These are phyloP conservation scores for Russula emetica DNA, from an alignment of 768 basidiomycete genomes.

Conservation along the genomic window DNA sequence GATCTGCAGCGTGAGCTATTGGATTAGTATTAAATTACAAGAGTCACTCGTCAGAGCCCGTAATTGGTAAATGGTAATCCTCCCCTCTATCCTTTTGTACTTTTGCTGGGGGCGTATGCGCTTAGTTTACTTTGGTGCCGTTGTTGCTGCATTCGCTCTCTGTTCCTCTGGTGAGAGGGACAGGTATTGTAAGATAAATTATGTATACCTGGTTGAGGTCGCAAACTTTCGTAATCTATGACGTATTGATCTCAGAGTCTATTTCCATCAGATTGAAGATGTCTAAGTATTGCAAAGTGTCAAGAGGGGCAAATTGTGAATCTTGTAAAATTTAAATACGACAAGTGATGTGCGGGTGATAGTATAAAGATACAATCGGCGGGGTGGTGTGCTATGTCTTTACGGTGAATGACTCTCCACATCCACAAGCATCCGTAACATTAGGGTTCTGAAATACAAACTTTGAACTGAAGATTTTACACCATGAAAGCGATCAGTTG, in stretches of 20 bases:
- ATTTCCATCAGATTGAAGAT: no score
- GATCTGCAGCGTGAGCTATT: slow-evolving; percentile 74
- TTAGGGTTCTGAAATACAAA: slow-evolving; percentile 89
- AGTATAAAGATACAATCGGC: slow-evolving; percentile 16
- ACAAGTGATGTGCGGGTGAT: slow-evolving; percentile 1
- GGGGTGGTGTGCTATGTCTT: slow-evolving; percentile 23
- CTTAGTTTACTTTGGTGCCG: not conserved
- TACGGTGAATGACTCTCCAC: slow-evolving; percentile 87
- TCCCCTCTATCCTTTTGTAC: slow-evolving; percentile 20
- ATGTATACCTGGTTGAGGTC: not conserved
- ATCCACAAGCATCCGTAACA: slow-evolving; percentile 91
- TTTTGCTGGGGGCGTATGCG: slow-evolving; percentile 8
- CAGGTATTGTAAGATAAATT: not conserved
- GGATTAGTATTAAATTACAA: slow-evolving; percentile 33
- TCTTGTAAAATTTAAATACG: slow-evolving; percentile 10
- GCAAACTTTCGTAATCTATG: not conserved
- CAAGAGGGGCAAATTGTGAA: not conserved
- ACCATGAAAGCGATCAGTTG: slow-evolving; percentile 15
- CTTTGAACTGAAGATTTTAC: slow-evolving; percentile 52
- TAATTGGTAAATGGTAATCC: slow-evolving; percentile 21
- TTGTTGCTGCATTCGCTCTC: not conserved
- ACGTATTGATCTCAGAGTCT: slow-evolving; percentile 3
- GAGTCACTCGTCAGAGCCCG: not conserved
- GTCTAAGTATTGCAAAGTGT: slow-evolving; percentile 7
- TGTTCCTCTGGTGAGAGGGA: slow-evolving; percentile 7